These are phyloP conservation scores for Tulasnella sp. DNA, from an alignment of 768 basidiomycete species.

Conservation along the genomic window DNA sequence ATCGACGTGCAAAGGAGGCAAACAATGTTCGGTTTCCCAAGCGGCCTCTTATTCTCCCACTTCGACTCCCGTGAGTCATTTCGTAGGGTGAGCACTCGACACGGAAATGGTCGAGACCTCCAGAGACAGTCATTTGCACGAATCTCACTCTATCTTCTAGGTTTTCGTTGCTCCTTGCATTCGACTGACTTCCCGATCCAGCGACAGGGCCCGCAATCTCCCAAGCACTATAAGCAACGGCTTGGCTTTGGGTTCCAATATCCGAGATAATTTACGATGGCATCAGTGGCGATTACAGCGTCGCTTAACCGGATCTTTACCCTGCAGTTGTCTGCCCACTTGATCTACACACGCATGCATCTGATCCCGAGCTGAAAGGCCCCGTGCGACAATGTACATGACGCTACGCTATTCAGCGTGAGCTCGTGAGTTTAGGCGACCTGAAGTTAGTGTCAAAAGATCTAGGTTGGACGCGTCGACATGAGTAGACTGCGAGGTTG, in stretches of 20 bases:
- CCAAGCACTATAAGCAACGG: no score
- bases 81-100: neutral
- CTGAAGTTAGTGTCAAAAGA: neutral
- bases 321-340: neutral
- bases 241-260: neutral
- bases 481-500: constrained; percentile 10
- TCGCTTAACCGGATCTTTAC: neutral
- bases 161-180: neutral
- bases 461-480: neutral
- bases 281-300: neutral
- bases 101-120: neutral
- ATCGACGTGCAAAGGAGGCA: neutral
- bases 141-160: neutral
- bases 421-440: neutral
- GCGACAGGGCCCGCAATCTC: no score
- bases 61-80: neutral
- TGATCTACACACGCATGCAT: neutral
- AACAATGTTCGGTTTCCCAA: neutral
- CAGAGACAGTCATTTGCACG: neutral
- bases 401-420: neutral
- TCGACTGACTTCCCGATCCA: neutral
- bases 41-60: neutral
- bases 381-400: neutral
- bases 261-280: neutral
- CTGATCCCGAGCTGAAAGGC: neutral